phyloP scores from a whole-genome alignment of 352 stramenopile genomes.

The Phytopythium chamaehyphon region DNA sequence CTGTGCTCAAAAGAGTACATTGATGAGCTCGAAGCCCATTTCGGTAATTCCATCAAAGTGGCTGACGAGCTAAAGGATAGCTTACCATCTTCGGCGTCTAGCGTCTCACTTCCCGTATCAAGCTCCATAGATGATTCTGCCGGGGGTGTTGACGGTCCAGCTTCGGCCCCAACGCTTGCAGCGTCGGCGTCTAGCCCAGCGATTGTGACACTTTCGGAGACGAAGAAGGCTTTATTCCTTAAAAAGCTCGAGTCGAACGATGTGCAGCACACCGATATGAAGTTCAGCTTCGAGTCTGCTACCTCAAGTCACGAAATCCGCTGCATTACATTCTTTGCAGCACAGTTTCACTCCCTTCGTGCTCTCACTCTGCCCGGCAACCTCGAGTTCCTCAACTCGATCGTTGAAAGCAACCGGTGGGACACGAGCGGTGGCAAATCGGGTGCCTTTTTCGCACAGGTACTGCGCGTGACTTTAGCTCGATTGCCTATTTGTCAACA shows the following conservation, averaged over 20 bases:
- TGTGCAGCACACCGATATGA: conserved; percentile 77
- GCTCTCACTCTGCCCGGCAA: conserved; percentile 65
- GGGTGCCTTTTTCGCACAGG: conserved; percentile 82
- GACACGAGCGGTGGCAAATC: conserved; percentile 82
- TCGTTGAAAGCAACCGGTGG: conserved; percentile 72
- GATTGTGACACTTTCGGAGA: conserved; percentile 13
- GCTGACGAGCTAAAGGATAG: conserved; percentile 35
- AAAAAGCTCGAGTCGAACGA: conserved; percentile 61
- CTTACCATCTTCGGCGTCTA: neutral
- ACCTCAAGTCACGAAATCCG: conserved; percentile 53
- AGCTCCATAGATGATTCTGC: neutral
- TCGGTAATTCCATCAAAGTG: conserved; percentile 46
- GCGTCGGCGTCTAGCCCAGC: conserved; percentile 1
- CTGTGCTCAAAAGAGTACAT: conserved; percentile 73
- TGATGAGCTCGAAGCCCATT: conserved; percentile 61
- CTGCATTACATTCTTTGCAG: conserved; percentile 76
- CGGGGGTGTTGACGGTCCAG: neutral
- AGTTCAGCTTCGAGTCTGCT: conserved; percentile 58
- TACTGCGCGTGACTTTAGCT: conserved; percentile 16
- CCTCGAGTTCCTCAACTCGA: conserved; percentile 75
- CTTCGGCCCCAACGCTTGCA: neutral
- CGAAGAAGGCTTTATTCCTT: conserved; percentile 56
- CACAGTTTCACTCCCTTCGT: conserved; percentile 79
- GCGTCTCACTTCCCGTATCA: neutral
- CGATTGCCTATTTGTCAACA: too few relatives aligned